A percentile compares a stretch with the other conserved stretches of the same genome.
These are phyloP conservation scores for Naganishia vishniacii DNA, from an alignment of 768 basidiomycete species.

Conservation along the genomic window DNA sequence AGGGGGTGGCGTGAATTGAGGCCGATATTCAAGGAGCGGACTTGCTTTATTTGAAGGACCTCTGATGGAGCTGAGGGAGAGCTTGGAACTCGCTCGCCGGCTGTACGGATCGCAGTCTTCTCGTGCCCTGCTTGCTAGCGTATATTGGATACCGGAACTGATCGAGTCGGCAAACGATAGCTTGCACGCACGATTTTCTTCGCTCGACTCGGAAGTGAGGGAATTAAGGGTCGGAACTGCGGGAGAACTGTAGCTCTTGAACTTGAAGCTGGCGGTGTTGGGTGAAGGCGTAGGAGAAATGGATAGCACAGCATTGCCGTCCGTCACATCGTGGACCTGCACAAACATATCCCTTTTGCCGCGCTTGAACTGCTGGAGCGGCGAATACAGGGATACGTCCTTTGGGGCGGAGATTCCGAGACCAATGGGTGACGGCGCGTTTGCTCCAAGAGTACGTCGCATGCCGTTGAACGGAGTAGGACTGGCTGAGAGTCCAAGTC, in stretches of 20 bases:
- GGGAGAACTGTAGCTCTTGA: conserved; percentile 13
- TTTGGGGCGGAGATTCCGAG: conserved; percentile 4
- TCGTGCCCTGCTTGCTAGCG: neutral
- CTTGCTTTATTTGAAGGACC: neutral
- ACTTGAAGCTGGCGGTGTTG: neutral
- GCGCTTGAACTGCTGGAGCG: conserved; percentile 7
- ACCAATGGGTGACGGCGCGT: neutral
- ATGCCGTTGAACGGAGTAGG: neutral
- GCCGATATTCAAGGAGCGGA: conserved; percentile 4
- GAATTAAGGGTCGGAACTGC: conserved; percentile 6
- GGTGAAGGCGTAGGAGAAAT: conserved; percentile 1
- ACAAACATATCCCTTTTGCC: conserved; percentile 13
- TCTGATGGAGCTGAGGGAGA: conserved; percentile 9
- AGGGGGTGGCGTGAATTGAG: conserved; percentile 15
- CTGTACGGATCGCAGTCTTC: neutral
- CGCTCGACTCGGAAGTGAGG: neutral
- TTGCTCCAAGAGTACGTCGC: neutral
- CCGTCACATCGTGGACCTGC: neutral
- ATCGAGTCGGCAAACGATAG: conserved; percentile 3
- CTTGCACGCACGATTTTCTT: neutral
- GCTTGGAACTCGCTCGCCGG: conserved; percentile 4
- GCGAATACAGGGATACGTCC: neutral
- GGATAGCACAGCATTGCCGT: neutral
- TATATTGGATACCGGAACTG: neutral
- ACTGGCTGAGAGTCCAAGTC: neutral